Percentiles rank a stretch among this genome's conserved stretches.
Evolutionary conservation across 306 rosid genomes (phyloP).

Genomic region (Dryas drummondii): DNA sequence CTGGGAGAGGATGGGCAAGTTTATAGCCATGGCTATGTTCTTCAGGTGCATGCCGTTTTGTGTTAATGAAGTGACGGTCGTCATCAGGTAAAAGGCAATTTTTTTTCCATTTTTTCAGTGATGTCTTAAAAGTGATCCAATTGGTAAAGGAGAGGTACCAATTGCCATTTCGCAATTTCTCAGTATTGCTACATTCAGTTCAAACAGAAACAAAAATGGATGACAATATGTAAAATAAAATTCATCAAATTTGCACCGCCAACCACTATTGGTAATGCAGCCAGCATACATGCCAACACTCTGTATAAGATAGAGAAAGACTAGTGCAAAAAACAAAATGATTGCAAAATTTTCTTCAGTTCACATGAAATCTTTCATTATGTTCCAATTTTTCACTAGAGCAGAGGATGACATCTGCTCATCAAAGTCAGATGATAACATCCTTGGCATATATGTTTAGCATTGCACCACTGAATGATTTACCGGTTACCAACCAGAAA

Average conservation of each 20-base stretch:
- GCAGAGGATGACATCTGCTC: slow-evolving; percentile 1
- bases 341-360: not conserved
- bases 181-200: not conserved
- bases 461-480: not conserved
- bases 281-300: not conserved
- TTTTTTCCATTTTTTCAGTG: no score
- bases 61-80: no score
- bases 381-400: not conserved
- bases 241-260: not conserved
- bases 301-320: not conserved
- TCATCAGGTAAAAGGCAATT: no score
- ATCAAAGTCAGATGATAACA: not conserved
- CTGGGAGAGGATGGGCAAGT: no score
- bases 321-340: not conserved
- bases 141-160: no score
- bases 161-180: no score
- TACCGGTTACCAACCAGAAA: slow-evolving; percentile 1
- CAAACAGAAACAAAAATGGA: not conserved
- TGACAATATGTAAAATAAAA: not conserved
- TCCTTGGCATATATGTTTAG: not conserved
- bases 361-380: slow-evolving; percentile 8
- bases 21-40: no score
- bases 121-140: no score
- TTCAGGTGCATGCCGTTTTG: no score
- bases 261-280: not conserved